Base-by-base conservation (phyloP, 139 green algal genomes). In the Chlamydomonas urium region DNA sequence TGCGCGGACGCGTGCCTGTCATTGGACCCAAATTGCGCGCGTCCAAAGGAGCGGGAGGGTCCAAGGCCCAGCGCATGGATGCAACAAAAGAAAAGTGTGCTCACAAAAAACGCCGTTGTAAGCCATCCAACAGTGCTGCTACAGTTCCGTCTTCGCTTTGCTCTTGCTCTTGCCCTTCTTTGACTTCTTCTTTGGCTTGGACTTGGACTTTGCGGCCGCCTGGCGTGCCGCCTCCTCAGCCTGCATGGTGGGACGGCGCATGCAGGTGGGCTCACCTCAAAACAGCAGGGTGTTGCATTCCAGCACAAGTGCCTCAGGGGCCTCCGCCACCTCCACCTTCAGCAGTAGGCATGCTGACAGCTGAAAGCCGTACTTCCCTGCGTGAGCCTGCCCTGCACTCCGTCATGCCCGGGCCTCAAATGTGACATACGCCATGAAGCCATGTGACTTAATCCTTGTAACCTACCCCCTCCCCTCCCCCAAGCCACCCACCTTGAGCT, bases 201-300 rank as follows among this genome's bases (percentile, higher is more conserved):
- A 56, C 65, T 74, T 74, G 5, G 31, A 4, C 23, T 19, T 33
- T 60, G 66, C 66, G 19, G 66, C 75, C 0, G 75, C 75, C 67
- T 67, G 66, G 8, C 34, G 34, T 17, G 75, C 75, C 42, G 48
- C 75, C 38, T 70, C 70, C 75, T 77, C 75, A 0, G 71, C 75
- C 71, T 81, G 65, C 0, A 34, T 0, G 28, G 28, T n/a, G 24
- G 33, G 10, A 58, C 2, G 1, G 31, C 2, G 17, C 29, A 33
- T 65, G 35, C 8, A 74, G 23, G 23, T 35, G 53, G 24, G 5
- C 19, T 35, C 5, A 62, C 10, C 42, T 24, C 14, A 50, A 50
- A 8, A 50, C 8, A 50, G 42, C 10, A 14, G 42, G 42, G 10
- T 50, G 42, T 8, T 10, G 29, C 21, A 26, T 8, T 63, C n/a